These are phyloP conservation scores for Megacollybia marginata DNA, from an alignment of 768 basidiomycete species.

Conservation along the genomic window DNA sequence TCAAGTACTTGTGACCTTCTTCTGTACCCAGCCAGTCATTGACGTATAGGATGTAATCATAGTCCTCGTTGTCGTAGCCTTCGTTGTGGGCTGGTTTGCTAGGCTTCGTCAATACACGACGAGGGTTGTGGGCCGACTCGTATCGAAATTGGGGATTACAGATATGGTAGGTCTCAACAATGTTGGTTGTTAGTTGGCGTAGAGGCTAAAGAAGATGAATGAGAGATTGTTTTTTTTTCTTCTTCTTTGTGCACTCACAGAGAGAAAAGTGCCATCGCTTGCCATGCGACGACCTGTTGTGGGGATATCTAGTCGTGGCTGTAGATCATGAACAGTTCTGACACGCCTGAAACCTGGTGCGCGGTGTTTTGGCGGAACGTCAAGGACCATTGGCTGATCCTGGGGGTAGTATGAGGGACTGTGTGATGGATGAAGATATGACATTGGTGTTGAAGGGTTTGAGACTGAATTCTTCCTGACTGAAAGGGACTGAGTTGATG, in stretches of 20 bases:
- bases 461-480: slow-evolving; percentile 53
- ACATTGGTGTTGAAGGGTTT: slow-evolving; percentile 66
- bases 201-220: slow-evolving; percentile 35
- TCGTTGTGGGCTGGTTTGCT: slow-evolving; percentile 95
- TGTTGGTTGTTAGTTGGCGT: slow-evolving; percentile 25
- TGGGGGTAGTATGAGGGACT: slow-evolving; percentile 50
- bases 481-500: slow-evolving; percentile 44
- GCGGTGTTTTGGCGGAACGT: slow-evolving; percentile 51
- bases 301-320: slow-evolving; percentile 60
- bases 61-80: slow-evolving; percentile 97
- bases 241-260: slow-evolving; percentile 44
- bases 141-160: slow-evolving; percentile 96
- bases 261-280: slow-evolving; percentile 66
- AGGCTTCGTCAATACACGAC: slow-evolving; percentile 95
- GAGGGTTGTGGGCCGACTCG: slow-evolving; percentile 90
- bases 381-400: slow-evolving; percentile 71
- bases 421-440: slow-evolving; percentile 49
- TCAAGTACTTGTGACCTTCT: slow-evolving; percentile 96
- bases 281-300: slow-evolving; percentile 71
- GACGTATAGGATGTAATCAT: slow-evolving; percentile 98
- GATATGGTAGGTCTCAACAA: slow-evolving; percentile 52
- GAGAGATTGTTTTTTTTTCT: neutral
- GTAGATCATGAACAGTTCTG: slow-evolving; percentile 68
- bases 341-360: slow-evolving; percentile 75
- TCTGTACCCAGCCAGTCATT: slow-evolving; percentile 96